These are phyloP conservation scores for Triticum monococcum DNA, from an alignment of 176 grass and related monocot genomes.

Conservation along the genomic window DNA sequence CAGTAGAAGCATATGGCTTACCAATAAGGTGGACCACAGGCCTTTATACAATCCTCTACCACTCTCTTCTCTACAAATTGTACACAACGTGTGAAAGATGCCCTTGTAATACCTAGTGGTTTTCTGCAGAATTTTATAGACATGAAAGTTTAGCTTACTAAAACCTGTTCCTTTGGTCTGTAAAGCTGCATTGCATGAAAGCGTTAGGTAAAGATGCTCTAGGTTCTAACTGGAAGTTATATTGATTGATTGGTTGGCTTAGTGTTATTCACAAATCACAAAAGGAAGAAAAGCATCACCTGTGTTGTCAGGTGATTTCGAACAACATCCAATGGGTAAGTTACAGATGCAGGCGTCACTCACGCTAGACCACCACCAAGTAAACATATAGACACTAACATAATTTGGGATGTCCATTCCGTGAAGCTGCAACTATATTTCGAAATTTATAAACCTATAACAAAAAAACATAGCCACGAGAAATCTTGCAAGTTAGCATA, in stretches of 20 bases:
- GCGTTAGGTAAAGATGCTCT: neutral
- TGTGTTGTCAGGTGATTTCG: slow-evolving; percentile 84
- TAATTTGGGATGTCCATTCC: slow-evolving; percentile 20
- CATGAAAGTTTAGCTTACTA: too few relatives aligned
- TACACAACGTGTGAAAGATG: slow-evolving; percentile 69
- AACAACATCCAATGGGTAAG: slow-evolving; percentile 82
- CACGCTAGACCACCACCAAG: slow-evolving; percentile 82
- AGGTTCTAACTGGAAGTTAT: neutral
- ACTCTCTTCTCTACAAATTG: slow-evolving; percentile 85
- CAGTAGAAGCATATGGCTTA: slow-evolving; percentile 37
- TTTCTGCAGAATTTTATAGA: slow-evolving; percentile 38
- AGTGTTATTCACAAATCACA: neutral
- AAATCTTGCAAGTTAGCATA: neutral
- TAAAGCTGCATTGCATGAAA: slow-evolving; percentile 4
- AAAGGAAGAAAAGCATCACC: slow-evolving; percentile 38
- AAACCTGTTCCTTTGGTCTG: too few relatives aligned
- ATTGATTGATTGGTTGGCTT: neutral
- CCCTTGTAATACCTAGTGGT: slow-evolving; percentile 85
- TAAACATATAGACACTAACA: slow-evolving; percentile 49
- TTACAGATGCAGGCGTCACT: slow-evolving; percentile 78
- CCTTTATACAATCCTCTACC: too few relatives aligned
- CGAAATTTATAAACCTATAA: slow-evolving; percentile 9
- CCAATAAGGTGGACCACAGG: slow-evolving; percentile 43
- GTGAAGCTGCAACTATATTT: slow-evolving; percentile 38
- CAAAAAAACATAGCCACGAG: neutral